Conservation (phyloP, 108 stramenopile genomes). For the Cylindrotheca fusiformis region DNA sequence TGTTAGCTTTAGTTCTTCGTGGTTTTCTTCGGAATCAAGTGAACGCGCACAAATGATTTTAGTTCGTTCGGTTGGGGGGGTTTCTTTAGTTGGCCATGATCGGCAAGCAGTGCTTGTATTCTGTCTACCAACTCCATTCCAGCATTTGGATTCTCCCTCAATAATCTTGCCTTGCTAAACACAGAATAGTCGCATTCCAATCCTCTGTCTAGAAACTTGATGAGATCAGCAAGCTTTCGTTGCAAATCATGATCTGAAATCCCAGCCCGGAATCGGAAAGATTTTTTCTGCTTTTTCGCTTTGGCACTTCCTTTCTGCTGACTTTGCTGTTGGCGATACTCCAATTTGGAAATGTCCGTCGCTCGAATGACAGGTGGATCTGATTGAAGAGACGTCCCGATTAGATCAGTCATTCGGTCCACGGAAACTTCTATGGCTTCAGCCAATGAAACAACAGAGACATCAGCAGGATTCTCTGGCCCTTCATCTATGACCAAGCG, state of each 20-base stretch:
- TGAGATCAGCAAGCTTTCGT: constrained; percentile 52
- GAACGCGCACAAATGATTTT: constrained; percentile 13
- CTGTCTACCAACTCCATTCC: constrained; percentile 50
- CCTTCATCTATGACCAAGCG: constrained; percentile 65
- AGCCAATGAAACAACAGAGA: constrained; percentile 41
- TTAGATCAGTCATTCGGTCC: constrained; percentile 46
- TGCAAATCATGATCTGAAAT: constrained; percentile 62
- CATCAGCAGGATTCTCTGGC: constrained; percentile 24
- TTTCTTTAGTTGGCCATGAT: constrained; percentile 33
- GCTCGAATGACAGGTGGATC: constrained; percentile 66
- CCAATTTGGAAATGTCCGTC: constrained; percentile 41
- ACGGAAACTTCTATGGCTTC: constrained; percentile 49
- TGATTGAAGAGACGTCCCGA: constrained; percentile 38
- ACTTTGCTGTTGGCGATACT: constrained; percentile 45
- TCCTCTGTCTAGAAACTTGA: constrained; percentile 47
- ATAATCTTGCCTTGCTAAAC: constrained; percentile 34
- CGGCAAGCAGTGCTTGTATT: constrained; percentile 38
- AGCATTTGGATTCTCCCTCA: constrained; percentile 41
- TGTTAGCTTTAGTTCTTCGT: not conserved
- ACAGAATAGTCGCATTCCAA: constrained; percentile 63
- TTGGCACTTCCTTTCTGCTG: constrained; percentile 18
- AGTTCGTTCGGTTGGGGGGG: constrained; percentile 16
- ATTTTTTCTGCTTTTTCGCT: constrained; percentile 34
- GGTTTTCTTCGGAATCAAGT: constrained; percentile 18
- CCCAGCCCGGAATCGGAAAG: constrained; percentile 51